These are phyloP conservation scores for Phellopilus nigrolimitatus DNA, from an alignment of 1,284 basidiomycete species.

Conservation along the genomic window DNA sequence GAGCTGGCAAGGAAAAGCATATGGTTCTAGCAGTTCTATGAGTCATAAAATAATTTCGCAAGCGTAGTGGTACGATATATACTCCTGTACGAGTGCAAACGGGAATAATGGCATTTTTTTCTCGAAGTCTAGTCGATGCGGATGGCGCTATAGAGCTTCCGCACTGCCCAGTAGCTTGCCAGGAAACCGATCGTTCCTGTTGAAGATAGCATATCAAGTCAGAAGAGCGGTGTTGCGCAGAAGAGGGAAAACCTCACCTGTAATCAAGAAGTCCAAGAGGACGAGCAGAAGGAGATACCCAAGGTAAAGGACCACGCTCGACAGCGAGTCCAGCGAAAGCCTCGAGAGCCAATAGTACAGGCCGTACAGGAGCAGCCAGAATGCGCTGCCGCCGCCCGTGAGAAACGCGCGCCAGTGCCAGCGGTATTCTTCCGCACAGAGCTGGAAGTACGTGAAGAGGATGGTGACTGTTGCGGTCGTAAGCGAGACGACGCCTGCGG, in stretches of 20 bases:
- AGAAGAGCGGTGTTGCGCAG: constrained; percentile 9
- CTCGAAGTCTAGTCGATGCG: constrained; percentile 54
- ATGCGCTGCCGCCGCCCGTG: constrained; percentile 89
- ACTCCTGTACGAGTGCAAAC: not conserved
- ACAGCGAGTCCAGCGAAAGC: constrained; percentile 78
- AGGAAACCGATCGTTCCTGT: constrained; percentile 82
- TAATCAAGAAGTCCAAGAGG: constrained; percentile 81
- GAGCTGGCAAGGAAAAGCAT: constrained; percentile 73
- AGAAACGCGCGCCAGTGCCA: constrained; percentile 98
- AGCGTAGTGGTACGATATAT: not conserved
- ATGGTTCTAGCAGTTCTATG: constrained; percentile 47
- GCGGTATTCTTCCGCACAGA: constrained; percentile 95
- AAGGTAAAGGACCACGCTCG: constrained; percentile 84
- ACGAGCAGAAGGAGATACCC: constrained; percentile 87
- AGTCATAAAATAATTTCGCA: constrained; percentile 1
- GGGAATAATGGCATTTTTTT: not conserved
- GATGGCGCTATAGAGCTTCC: constrained; percentile 75
- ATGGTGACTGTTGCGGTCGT: constrained; percentile 91
- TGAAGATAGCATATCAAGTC: constrained; percentile 11
- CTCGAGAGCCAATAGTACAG: constrained; percentile 87
- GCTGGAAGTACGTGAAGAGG: constrained; percentile 86
- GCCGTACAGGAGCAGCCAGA: constrained; percentile 88
- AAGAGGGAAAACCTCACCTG: constrained; percentile 46
- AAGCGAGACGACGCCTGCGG: constrained; percentile 77
- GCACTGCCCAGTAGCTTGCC: constrained; percentile 82